Base-by-base conservation (phyloP, 495 filamentous ascomycete species). In the Endocarpon pusillum region DNA sequence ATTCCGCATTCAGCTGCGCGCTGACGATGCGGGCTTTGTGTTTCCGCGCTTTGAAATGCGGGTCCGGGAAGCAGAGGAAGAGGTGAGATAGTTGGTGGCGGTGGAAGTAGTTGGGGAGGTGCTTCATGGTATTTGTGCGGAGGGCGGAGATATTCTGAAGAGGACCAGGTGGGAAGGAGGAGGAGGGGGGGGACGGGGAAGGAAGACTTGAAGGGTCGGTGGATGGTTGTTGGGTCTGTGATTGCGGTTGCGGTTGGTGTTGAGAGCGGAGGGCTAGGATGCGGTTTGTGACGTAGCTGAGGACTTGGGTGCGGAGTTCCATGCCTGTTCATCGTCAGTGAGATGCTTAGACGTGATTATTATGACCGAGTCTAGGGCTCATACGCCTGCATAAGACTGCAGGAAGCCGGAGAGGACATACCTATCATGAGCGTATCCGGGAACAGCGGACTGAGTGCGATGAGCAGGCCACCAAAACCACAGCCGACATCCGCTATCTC, bases 401-500 rank as follows among this genome's bases (percentile, higher is more conserved):
- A 9, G 24, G 24, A 26, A 26, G 24, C n/a, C n/a, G 24, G 12
- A 26, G 24, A 26, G 8, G n/a, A 56, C 63, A 35, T 49, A 74
- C 81, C 85, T 31, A 96, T 52, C 42, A 94, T 70, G 42, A 94
- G 58, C 10, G 76, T 83, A 28, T 86, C 64, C 19, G 89, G 89
- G 36, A 96, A 55, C 11, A 72, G 57, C 4, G 83, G 82, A 9
- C 80, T 76, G 15, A 97, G 66, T 4, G 82, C 86, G 36, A 96
- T 74, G 9, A 94, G 66, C 36, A 97, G 58, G 7, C 89, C 89
- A 19, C 89, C 89, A 52, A 86, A 97, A 42, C 89, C 89, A 50
- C 89, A 97, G 10, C 89, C 89, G 41, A 97, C 94, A 61, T 97
- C 89, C 35, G 83, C 86, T n/a, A 97, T 69, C 46, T 93, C 83